A percentile compares a stretch with the other conserved stretches of the same genome.
phyloP scores from a whole-genome alignment of 306 rosid species.

The Fagus sylvatica region DNA sequence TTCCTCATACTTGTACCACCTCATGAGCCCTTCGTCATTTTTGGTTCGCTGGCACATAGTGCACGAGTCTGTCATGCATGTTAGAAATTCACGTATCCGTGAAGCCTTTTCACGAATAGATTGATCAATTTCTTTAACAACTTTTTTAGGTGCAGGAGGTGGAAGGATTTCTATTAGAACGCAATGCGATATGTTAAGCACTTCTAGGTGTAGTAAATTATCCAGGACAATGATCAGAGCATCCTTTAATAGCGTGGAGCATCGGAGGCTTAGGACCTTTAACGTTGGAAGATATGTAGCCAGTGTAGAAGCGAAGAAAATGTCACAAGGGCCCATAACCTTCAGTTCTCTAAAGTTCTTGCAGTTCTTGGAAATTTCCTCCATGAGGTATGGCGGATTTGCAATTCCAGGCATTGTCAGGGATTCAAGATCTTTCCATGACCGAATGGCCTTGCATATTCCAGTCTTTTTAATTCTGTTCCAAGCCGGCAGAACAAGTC shows the following conservation, averaged over 20 bases:
- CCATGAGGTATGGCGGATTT: conserved; percentile 61
- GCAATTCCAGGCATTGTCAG: conserved; percentile 78
- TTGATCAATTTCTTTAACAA: conserved; percentile 46
- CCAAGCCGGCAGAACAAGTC: conserved; percentile 84
- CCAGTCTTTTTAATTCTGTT: conserved; percentile 76
- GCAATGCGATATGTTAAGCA: conserved; percentile 75
- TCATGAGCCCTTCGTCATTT: conserved; percentile 65
- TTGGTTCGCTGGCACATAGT: conserved; percentile 69
- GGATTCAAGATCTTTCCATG: conserved; percentile 74
- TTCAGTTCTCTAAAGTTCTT: conserved; percentile 64
- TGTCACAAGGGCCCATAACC: conserved; percentile 81
- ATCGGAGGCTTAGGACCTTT: conserved; percentile 72
- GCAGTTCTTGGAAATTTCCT: conserved; percentile 64
- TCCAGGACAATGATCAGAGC: conserved; percentile 56
- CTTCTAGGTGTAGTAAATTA: conserved; percentile 51
- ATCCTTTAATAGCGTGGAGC: conserved; percentile 50
- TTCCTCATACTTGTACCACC: conserved; percentile 89
- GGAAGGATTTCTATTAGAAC: conserved; percentile 47
- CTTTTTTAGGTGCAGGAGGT: conserved; percentile 36
- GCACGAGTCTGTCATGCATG: conserved; percentile 68
- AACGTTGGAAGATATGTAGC: conserved; percentile 54
- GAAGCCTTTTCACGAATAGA: conserved; percentile 55
- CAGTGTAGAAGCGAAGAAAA: conserved; percentile 46
- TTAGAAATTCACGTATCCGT: conserved; percentile 48
- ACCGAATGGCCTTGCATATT: conserved; percentile 66